Evolutionary conservation across 2,329 filamentous ascomycete species (phyloP).

Genomic region (Epichloe elymi): DNA sequence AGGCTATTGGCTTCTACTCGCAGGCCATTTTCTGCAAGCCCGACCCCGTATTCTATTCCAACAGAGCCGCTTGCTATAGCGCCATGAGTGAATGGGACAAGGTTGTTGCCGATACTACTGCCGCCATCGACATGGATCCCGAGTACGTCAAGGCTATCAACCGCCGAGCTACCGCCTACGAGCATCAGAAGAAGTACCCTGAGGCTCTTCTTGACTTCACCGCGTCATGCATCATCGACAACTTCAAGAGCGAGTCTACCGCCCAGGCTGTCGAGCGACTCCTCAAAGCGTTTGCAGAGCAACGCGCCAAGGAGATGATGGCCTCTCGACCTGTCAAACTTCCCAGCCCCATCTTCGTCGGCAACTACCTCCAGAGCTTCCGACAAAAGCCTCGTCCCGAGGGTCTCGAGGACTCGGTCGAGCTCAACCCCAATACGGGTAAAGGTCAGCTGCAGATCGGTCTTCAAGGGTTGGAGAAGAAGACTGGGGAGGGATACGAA

Average conservation of each 20-base stretch:
- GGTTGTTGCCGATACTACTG: conserved; percentile 93
- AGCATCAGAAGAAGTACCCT: conserved; percentile 80
- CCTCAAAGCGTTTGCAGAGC: conserved; percentile 91
- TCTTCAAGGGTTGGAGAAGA: conserved; percentile 65
- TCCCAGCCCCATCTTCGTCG: conserved; percentile 90
- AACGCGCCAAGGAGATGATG: conserved; percentile 84
- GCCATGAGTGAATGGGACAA: conserved; percentile 87
- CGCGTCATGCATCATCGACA: conserved; percentile 96
- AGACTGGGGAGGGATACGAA: conserved; percentile 83
- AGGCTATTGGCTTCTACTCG: conserved; percentile 87
- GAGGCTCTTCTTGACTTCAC: conserved; percentile 96
- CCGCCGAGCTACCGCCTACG: conserved; percentile 90
- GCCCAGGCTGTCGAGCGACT: conserved; percentile 84
- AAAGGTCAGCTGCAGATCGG: conserved; percentile 79
- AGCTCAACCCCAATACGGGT: conserved; percentile 64
- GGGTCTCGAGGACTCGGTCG: conserved; percentile 70
- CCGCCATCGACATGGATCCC: conserved; percentile 82
- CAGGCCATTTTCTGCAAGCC: conserved; percentile 95
- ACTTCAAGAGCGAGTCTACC: conserved; percentile 83
- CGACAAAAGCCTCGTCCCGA: conserved; percentile 65
- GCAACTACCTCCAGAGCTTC: conserved; percentile 99
- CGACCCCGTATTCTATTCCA: conserved; percentile 97
- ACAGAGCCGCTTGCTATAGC: conserved; percentile 95
- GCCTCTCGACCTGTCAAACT: conserved; percentile 75
- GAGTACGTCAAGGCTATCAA: conserved; percentile 98